Base-by-base conservation (phyloP, 2,329 filamentous ascomycete species). In the Microascus cirrosus region DNA sequence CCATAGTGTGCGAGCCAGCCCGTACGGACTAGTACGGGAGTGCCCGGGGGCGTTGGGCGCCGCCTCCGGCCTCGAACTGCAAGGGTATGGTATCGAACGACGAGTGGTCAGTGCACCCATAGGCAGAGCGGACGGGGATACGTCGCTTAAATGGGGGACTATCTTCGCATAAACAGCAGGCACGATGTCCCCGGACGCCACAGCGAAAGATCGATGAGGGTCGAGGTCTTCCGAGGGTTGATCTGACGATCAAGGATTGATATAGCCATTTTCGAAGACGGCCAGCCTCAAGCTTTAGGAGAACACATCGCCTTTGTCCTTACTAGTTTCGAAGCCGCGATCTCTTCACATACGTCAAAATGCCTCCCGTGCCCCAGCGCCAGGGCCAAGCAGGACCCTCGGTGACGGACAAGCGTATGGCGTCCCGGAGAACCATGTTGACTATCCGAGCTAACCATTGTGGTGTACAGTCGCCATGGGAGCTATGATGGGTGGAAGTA, bases 401-500 rank as follows among this genome's bases (percentile, higher is more conserved):
- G 12, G 22, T 39, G 34, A 22, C 12, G 20, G 28, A 55, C 8
- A 55, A 55, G 36, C 53, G 53, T 55, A 55, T 55, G 53, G 10
- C n/a, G 4, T 18, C 52, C 18, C 13, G 18, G 18, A 12, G 12
- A 34, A 53, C n/a, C 22, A 22, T 50, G 18, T n/a, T 50, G n/a
- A 24, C 39, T 50, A 22, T 24, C 5, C 7, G 45, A 50, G 45
- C 45, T 50, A 24, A 50, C 45, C 20, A 22, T 22, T 32, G n/a
- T n/a, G 35, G 12, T 12, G 20, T 28, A 54, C 70, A 95, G 91
- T 92, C 73, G 96, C 96, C 80, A 96, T 97, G 91, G 94, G 94
- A 66, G 91, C 89, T 62, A 86, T 99, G 86, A 97, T 97, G 91
- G 94, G 94, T 65, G 90, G 91, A 71, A 95, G 93, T 97, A 88